phyloP scores from a whole-genome alignment of 1,139 yeast genomes.

The Diutina ranongensis region DNA sequence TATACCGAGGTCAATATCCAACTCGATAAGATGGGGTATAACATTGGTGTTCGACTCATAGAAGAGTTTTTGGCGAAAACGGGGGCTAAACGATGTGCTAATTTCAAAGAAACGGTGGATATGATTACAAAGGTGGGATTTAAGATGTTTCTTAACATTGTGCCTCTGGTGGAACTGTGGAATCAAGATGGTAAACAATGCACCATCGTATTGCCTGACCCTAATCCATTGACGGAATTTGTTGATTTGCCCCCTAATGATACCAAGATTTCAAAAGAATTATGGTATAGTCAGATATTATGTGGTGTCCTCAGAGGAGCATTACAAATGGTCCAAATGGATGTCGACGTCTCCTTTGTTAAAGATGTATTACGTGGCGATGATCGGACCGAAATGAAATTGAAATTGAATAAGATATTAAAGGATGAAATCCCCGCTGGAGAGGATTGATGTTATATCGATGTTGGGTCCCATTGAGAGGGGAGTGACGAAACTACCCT shows the following conservation, averaged over 20 bases:
- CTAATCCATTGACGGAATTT: conserved; percentile 89
- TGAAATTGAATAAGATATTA: conserved; percentile 58
- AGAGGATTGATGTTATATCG: conserved; percentile 46
- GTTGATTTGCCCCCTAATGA: conserved; percentile 77
- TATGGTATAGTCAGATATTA: conserved; percentile 87
- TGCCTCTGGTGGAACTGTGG: conserved; percentile 74
- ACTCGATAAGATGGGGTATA: conserved; percentile 88
- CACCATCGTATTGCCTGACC: conserved; percentile 52
- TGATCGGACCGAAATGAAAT: conserved; percentile 64
- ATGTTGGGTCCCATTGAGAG: background rate
- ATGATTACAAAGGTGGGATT: conserved; percentile 79
- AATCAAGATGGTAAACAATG: conserved; percentile 64
- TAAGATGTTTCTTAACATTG: conserved; percentile 74
- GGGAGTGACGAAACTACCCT: background rate
- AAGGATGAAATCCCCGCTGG: conserved; percentile 97
- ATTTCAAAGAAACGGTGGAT: conserved; percentile 81
- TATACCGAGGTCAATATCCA: conserved; percentile 72
- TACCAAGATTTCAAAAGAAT: conserved; percentile 53
- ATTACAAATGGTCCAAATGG: conserved; percentile 90
- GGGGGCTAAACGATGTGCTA: conserved; percentile 69
- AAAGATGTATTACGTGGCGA: conserved; percentile 81
- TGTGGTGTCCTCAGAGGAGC: conserved; percentile 91
- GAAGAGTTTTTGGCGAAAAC: conserved; percentile 90
- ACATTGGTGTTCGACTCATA: conserved; percentile 81
- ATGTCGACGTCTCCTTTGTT: conserved; percentile 73